phyloP scores from a whole-genome alignment of 495 filamentous ascomycete species.

The Aspergillus avenaceus region DNA sequence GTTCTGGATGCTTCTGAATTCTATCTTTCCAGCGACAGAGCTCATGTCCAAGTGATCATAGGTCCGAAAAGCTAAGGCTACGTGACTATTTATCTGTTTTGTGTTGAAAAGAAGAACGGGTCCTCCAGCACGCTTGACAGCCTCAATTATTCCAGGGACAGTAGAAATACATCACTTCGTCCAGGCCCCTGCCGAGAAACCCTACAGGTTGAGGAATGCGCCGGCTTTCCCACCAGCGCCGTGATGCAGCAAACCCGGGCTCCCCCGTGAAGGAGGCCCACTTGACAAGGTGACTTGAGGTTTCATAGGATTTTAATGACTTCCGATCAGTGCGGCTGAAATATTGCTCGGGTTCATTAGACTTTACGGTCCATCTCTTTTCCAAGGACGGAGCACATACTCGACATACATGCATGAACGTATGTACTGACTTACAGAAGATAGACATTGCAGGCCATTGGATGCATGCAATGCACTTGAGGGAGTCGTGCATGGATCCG shows the following conservation, averaged over 20 bases:
- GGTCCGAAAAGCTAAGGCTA: not conserved
- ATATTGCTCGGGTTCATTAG: not conserved
- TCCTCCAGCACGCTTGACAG: no score
- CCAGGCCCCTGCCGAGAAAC: not conserved
- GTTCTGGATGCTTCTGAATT: not conserved
- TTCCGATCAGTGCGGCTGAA: not conserved
- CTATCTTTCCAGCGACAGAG: not conserved
- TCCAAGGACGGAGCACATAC: not conserved
- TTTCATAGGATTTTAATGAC: not conserved
- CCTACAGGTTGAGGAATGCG: constrained; percentile 16
- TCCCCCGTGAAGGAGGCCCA: constrained; percentile 7
- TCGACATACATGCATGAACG: constrained; percentile 3
- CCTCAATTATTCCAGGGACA: not conserved
- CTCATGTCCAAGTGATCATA: not conserved
- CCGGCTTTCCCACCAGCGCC: not conserved
- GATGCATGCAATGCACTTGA: not conserved
- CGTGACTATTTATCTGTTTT: not conserved
- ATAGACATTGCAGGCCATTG: not conserved
- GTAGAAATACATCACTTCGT: not conserved
- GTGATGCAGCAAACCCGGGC: constrained; percentile 3
- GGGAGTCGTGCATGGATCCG: not conserved
- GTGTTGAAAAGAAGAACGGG: no score
- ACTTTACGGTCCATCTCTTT: not conserved
- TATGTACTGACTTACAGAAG: not conserved
- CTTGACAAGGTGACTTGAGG: not conserved